Percentiles rank a stretch among this genome's conserved stretches.
These are phyloP conservation scores for Zoysia matrella DNA, from an alignment of 202 grass and related monocot species.

Conservation along the genomic window DNA sequence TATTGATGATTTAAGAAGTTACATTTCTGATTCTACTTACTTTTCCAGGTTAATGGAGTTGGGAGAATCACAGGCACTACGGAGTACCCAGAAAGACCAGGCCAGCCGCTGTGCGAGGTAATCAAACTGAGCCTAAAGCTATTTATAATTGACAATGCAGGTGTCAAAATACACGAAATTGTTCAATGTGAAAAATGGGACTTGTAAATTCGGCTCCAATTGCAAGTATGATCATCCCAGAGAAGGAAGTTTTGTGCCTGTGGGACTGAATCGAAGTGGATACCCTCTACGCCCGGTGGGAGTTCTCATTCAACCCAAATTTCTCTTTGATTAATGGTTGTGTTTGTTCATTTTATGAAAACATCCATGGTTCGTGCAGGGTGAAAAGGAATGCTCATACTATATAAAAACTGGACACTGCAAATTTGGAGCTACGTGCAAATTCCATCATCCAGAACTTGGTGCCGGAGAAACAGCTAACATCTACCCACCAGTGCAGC, in stretches of 20 bases:
- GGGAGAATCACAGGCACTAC: slow-evolving; percentile 28
- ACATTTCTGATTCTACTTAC: neutral
- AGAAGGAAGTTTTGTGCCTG: too few species aligned
- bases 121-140: neutral
- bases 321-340: neutral
- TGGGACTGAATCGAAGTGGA: too few species aligned
- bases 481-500: slow-evolving; percentile 68
- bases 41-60: slow-evolving; percentile 48
- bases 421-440: too few species aligned
- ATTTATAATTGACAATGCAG: neutral
- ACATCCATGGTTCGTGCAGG: slow-evolving; percentile 50
- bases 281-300: slow-evolving; percentile 28
- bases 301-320: slow-evolving; percentile 35
- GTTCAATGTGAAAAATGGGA: neutral
- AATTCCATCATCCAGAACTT: slow-evolving; percentile 35
- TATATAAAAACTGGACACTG: slow-evolving; percentile 25
- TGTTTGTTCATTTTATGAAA: slow-evolving; percentile 30
- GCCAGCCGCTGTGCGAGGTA: slow-evolving; percentile 77
- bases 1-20: slow-evolving; percentile 26
- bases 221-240: too few species aligned
- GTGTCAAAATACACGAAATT: neutral
- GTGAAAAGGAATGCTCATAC: slow-evolving; percentile 90
- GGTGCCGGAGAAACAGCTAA: slow-evolving; percentile 43
- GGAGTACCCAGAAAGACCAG: slow-evolving; percentile 75
- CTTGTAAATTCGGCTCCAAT: too few species aligned